Base-by-base conservation (phyloP, 495 filamentous ascomycete species). In the Evernia prunastri region DNA sequence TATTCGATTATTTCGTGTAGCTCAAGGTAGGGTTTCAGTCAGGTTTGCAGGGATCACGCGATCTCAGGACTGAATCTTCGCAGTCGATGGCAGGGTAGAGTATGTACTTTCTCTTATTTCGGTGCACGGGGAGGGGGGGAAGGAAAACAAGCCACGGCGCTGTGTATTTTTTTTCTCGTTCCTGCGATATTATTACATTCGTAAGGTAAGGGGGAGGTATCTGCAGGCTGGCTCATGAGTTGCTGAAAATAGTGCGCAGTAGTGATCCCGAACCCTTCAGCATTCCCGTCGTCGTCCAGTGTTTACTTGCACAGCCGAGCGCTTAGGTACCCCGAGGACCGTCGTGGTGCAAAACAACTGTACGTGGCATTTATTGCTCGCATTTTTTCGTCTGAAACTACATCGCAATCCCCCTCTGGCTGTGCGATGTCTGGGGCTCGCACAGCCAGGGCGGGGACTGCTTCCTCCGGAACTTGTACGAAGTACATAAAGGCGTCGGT, bases 211-310 rank as follows among this genome's bases (percentile, higher is more conserved):
- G n/a, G n/a, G n/a, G n/a, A n/a, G n/a, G n/a, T n/a, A n/a, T n/a
- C n/a, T n/a, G n/a, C n/a, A n/a, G 42, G 42, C 20, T 51, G 12
- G 45, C 25, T 27, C 45, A 29, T 29, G n/a, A n/a, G n/a, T n/a
- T n/a, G 45, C 45, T 27, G 45, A 51, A 51, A 51, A 51, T 51
- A 51, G 45, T 51, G 45, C 45, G 45, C 45, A 51, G 45, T 2
- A 51, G 45, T 2, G 45, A 27, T 51, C 45, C 45, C 23, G n/a
- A 51, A 27, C 27, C 45, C 45, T 51, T 51, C 45, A 51, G 23
- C 45, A n/a, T 9, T 51, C 45, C 4, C 3, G 0, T 51, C 45
- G 3, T 27, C 23, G 23, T 27, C 23, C 45, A 12, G 23, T 27
- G 5, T 6, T 27, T 29, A 23, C 42, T 27, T 29, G 10, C 42